Evolutionary conservation across 805 yeast genomes (phyloP), one percentile per base, ranked within the genome.

Genomic region (Brettanomyces custersianus): DNA sequence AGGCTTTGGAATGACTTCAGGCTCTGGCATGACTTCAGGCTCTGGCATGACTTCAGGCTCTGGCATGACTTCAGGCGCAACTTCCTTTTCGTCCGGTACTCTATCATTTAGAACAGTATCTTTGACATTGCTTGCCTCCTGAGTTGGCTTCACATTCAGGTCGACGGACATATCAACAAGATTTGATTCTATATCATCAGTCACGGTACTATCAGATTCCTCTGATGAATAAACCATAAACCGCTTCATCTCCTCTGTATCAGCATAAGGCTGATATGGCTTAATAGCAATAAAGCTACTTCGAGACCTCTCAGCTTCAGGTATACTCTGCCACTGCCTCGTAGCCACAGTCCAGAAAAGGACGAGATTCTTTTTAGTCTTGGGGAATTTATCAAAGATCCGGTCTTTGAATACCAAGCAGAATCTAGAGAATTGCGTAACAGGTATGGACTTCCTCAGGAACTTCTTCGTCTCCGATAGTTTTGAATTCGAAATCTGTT

Each of bases 391-490:
- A 2, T 36, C 20, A 34, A 47, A 48, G 3, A 56, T 42, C 16
- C 29, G 29, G 11, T 45, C 41, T 26, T 44, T 41, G 4, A 43
- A 32, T 5, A 41, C 30, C 4, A 53, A 23, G 30, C 57, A 56
- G 36, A 50, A 57, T 17, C 50, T 37, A 8, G 53, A 57, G 39
- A 55, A 52, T 23, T 52, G 56, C 10, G 58, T 50, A 5, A 47
- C 29, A 9, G 52, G 55, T 18, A 44, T 41, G 6, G 52, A 44
- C 11, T 40, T 45, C 11, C 45, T 42, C 16, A 57, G 36, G 20
- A 57, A 39, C 18, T 35, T 16, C n/a, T 24, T 36, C 0, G 52
- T 43, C 11, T 41, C 32, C 8, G n/a, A 15, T 9, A 33, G 33
- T 17, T 37, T 28, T 23, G 40, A 20, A 6, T 19, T 12, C 20